These are phyloP conservation scores for Golubevia pallescens DNA, from an alignment of 1,284 basidiomycete species.

Conservation along the genomic window DNA sequence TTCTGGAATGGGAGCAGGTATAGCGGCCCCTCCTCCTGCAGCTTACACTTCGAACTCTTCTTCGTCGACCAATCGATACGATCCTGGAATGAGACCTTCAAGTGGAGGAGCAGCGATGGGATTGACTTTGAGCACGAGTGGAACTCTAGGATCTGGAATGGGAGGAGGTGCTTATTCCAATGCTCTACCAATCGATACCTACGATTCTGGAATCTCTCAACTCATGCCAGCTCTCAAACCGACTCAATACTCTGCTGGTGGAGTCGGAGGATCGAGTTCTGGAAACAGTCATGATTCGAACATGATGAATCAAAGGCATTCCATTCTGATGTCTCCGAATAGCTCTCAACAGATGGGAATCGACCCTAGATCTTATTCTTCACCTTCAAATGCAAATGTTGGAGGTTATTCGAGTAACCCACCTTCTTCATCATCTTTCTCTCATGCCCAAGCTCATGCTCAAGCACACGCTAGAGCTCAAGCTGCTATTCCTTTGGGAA, in stretches of 20 bases:
- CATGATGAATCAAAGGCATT: background rate
- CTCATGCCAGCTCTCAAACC: constrained; percentile 19
- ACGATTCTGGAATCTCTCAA: constrained; percentile 41
- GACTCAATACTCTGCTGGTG: constrained; percentile 8
- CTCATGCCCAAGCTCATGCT: too few relatives aligned
- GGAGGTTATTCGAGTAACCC: too few relatives aligned
- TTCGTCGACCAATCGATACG: background rate
- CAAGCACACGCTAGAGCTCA: too few relatives aligned
- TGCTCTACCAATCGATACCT: constrained; percentile 37
- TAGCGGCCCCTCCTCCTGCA: constrained; percentile 6
- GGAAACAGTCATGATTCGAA: background rate
- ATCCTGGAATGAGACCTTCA: background rate
- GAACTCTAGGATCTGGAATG: background rate
- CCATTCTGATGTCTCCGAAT: too few relatives aligned
- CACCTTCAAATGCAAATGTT: too few relatives aligned
- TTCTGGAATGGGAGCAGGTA: background rate
- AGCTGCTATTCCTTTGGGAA: too few relatives aligned
- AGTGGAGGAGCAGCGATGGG: background rate
- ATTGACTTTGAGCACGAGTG: background rate
- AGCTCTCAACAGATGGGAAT: too few relatives aligned
- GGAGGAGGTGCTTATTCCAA: background rate
- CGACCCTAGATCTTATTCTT: too few relatives aligned
- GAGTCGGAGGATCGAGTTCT: background rate
- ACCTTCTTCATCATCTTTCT: too few relatives aligned
- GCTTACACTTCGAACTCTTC: constrained; percentile 8